Evolutionary conservation across 306 rosid species (phyloP), one percentile per base, ranked within the genome.

Genomic region (Vigna hirtella): DNA sequence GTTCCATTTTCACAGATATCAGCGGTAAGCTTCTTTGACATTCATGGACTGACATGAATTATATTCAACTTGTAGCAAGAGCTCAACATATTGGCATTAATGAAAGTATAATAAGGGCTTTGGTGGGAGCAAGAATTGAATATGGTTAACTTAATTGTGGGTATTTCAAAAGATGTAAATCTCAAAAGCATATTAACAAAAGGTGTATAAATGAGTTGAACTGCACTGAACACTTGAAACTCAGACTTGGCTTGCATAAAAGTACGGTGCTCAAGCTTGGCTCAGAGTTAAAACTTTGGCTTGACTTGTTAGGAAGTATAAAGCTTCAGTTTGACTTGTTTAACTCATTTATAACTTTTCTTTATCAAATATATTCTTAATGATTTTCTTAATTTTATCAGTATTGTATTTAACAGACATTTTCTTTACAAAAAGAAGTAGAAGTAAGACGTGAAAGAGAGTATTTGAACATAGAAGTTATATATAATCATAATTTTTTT

Each of bases 1-100:
- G 92, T 95, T 86, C 98, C 98, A 49, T 95, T 95, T 91, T 95
- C 98, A 24, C 98, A 92, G 82, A 79, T 95, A 83, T 92, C 98
- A 59, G 49, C 96, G 88, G 99, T 95, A 66, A 90, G 97, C 70
- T 79, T 86, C 78, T 59, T 67, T 72, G 47, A 73, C 17, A 70
- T 57, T 76, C 76, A 67, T 45, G 51, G 24, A 76, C 74, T 70
- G 70, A 36, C 51, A 5, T 77, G 52, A 58, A 22, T 75, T 50
- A 38, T 56, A 50, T 79, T 77, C 59, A 50, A 56, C 52, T 26
- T 77, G 45, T 34, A 65, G 74, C 73, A 59, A 51, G 22, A 63
- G 30, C 38, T 61, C 48, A 55, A 55, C 72, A 70, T 64, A 69
- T 73, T 68, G 47, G 52, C 63, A 16, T 52, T 63, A 3, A 43